phyloP scores from a whole-genome alignment of 2,329 filamentous ascomycete genomes.

The Verticillium nubilum region DNA sequence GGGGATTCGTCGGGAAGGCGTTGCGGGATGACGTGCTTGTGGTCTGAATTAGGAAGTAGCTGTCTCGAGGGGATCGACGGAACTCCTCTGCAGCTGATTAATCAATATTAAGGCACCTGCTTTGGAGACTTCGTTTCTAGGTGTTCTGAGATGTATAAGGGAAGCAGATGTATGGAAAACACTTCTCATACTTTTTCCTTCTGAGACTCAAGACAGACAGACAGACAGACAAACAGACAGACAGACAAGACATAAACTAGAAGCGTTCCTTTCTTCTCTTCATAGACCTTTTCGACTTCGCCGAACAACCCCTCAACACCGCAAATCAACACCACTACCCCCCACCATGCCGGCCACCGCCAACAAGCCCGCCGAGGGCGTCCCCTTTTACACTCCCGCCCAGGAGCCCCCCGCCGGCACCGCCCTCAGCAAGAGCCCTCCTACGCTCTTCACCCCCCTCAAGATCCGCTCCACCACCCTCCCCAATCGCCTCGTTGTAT shows the following conservation, averaged over 20 bases:
- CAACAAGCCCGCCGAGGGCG: conserved; percentile 35
- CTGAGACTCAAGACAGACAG: no score
- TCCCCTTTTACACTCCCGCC: conserved; percentile 49
- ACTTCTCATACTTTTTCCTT: no score
- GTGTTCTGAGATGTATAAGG: no score
- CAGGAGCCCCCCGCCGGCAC: conserved; percentile 47
- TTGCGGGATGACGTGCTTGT: not conserved
- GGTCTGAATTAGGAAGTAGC: not conserved
- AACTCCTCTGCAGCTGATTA: not conserved
- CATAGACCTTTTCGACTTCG: not conserved
- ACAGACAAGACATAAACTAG: not conserved
- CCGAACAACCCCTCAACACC: not conserved
- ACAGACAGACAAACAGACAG: not conserved
- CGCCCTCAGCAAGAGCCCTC: conserved; percentile 30
- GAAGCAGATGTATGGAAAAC: not conserved
- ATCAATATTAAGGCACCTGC: not conserved
- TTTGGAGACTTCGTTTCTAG: not conserved
- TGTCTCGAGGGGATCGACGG: not conserved
- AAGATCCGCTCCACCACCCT: conserved; percentile 47
- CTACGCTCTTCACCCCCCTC: conserved; percentile 52
- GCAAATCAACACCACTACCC: not conserved
- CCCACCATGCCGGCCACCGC: conserved; percentile 18
- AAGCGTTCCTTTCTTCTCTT: not conserved
- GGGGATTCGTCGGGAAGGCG: not conserved
- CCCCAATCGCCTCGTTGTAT: conserved; percentile 52